Conservation (phyloP, 2,329 filamentous ascomycete genomes). For the Scedosporium apiospermum region DNA sequence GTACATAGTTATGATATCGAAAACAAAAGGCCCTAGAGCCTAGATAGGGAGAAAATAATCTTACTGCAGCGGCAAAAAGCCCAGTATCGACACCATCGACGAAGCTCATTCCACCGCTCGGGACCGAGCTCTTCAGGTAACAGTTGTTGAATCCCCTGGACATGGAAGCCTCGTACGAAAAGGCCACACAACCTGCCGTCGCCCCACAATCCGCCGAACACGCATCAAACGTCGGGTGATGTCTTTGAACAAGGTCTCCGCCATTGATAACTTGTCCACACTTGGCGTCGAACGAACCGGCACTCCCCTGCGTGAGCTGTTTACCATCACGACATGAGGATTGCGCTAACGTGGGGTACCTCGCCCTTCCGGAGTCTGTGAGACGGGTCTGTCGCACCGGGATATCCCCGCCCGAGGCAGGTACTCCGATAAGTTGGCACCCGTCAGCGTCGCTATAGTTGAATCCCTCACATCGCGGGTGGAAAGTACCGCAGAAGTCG, state of each 20-base stretch:
- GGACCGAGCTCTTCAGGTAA: slow-evolving; percentile 4
- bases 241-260: slow-evolving; percentile 5
- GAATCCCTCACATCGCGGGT: slow-evolving; percentile 7
- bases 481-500: slow-evolving; percentile 7
- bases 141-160: slow-evolving; percentile 7
- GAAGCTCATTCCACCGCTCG: background rate
- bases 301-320: background rate
- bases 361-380: slow-evolving; percentile 2
- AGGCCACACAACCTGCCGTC: background rate
- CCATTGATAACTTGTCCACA: slow-evolving; percentile 4
- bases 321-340: background rate
- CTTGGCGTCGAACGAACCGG: background rate
- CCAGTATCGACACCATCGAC: slow-evolving; percentile 3
- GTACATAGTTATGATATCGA: background rate
- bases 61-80: slow-evolving; percentile 3
- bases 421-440: background rate
- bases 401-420: background rate
- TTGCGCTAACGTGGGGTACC: background rate
- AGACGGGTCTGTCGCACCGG: background rate
- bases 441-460: slow-evolving; percentile 2
- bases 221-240: slow-evolving; percentile 2
- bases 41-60: background rate
- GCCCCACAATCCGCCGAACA: slow-evolving; percentile 4
- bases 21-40: too few species aligned
- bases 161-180: slow-evolving; percentile 4